Evolutionary conservation across 1,284 basidiomycete species (phyloP), one percentile per base, ranked within the genome.

Genomic region (Pyrrhoderma noxium): DNA sequence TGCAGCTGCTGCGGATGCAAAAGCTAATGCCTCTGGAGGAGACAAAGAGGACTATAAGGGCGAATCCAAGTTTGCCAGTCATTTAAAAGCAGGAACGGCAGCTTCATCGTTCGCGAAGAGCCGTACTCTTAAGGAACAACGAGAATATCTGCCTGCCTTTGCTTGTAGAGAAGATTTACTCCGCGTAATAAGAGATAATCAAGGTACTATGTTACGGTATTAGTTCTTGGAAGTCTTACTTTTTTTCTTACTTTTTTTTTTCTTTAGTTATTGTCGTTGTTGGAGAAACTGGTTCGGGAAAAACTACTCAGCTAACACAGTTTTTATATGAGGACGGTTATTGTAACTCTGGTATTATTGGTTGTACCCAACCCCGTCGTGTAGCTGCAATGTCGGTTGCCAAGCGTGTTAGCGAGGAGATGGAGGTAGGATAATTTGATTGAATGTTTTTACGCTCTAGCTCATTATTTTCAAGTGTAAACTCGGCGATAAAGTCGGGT

Each of bases 351-450:
- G 94, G 94, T 7, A 76, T 96, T 36, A 82, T 99, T 40, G 93
- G 93, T 5, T 99, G 94, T 62, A 99, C 95, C 0, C 94, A 98
- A 64, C 94, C 94, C 37, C 82, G 95, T 62, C 91, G 94, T 72
- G 94, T 98, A 9, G 94, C 95, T 44, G 94, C 95, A 9, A 98
- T 99, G 94, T 94, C 90, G 13, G 95, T 98, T 2, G 95, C 95
- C 7, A 98, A 98, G 70, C 93, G 95, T 70, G 95, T 98, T 52
- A 93, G 90, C 64, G 95, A 99, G 64, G 95, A 99, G 68, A 88
- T 89, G 78, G 83, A 86, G 75, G 84, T 82, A 43, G 36, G 74
- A 64, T 23, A 40, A 27, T 41, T 18, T 16, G 1, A 11, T n/a
- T 35, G 39, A n/a, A 18, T 8, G 53, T 1, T 35, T 14, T 52